Evolutionary conservation across 805 yeast species (phyloP), one percentile per base, ranked within the genome.

Genomic region (Zygosaccharomyces kombuchaensis): DNA sequence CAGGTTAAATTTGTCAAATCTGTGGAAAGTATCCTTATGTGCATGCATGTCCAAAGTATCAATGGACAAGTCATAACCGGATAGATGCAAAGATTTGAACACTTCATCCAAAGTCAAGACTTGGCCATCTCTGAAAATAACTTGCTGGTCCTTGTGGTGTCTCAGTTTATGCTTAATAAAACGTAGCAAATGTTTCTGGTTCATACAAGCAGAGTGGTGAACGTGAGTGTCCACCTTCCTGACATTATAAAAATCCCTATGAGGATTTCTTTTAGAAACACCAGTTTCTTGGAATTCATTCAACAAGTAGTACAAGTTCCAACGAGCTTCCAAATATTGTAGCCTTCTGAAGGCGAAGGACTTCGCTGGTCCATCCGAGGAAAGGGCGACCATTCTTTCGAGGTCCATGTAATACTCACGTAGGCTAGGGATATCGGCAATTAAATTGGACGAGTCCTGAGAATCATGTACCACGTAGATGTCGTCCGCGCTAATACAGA

Each of bases 1-100:
- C 70, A 93, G 75, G 66, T 93, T 93, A 76, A 93, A 93, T 69
- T 93, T 93, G 68, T 93, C 99, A 62, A 93, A 93, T 58, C 99
- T 77, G 67, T 93, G 99, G 77, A 93, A 93, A 0, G 98, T 86
- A 60, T 93, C 99, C 53, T 90, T 86, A 66, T 93, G 99, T 4
- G 99, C 99, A 68, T 93, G 99, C 99, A 93, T 93, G 68, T 93
- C 99, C 55, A 93, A 75, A 1, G 99, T 95, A 60, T 93, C 99
- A 58, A 93, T 93, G 47, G 95, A 85, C 48, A 93, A 73, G 63
- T 93, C 99, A 63, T 95, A 93, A 1, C 97, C 98, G 0, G 96
- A 84, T 49, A 93, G 75, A 45, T 87, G 82, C 65, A 93, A 76
- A 30, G 98, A 89, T 60, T 89, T 78, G 69, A 93, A 93, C 39